Evolutionary conservation across 176 grass and related monocot species (phyloP), one percentile per base, ranked within the genome.

Genomic region (Phragmites australis): DNA sequence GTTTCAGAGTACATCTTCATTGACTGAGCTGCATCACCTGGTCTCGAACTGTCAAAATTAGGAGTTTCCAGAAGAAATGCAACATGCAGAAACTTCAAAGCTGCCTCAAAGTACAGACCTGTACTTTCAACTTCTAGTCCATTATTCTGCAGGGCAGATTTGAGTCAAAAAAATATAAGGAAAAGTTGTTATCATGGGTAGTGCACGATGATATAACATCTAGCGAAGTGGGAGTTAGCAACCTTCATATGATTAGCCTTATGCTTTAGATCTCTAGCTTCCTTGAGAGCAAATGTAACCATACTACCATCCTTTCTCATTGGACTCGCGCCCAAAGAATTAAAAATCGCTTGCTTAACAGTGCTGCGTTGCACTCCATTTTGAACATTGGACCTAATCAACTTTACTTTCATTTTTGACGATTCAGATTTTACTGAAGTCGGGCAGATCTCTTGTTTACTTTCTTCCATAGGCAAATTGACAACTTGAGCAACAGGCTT

Each of bases 1-100:
- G 90, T 97, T 77, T 97, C 90, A 25, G 83, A 97, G 76, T 97
- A 97, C 81, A 97, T 89, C 73, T 87, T 87, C 88, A 93, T 86
- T 62, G 88, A 84, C 63, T 49, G 82, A 63, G 86, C 79, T 43
- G 83, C 66, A 69, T 93, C 88, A 51, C 72, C 90, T 80, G 77
- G 77, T 70, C 85, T 97, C 19, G 80, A 83, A 55, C 39, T 69
- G 46, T 93, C 90, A 82, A 84, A 78, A 80, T 63, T 85, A 60
- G 75, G 77, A 89, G 78, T 91, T 79, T 93, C 94, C 64, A 81
- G 86, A 70, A 97, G 88, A 84, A 87, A 89, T 4, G 88, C 91
- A 69, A 79, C 83, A 89, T 97, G 81, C 53, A 93, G 74, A 91
- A 97, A 97, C 43, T 97, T 97, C 44, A 97, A 97, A 67, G 91